Base-by-base conservation (phyloP, 2,329 filamentous ascomycete species). In the Pleomassaria siparia region DNA sequence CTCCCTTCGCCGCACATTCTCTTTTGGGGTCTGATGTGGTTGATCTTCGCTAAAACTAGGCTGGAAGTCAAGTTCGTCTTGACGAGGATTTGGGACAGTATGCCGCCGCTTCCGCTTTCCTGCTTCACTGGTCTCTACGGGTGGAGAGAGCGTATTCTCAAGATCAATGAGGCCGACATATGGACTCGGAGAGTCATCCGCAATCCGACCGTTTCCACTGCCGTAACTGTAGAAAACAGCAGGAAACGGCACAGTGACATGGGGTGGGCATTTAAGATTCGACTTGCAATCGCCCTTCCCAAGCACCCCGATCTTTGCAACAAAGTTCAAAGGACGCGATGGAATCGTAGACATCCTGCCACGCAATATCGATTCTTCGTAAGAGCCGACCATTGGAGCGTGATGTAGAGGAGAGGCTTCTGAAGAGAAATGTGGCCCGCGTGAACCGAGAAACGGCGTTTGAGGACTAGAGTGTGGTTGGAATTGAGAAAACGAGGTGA, bases 291-390 rank as follows among this genome's bases (percentile, higher is more conserved):
- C 87, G 7, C 91, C 91, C 58, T 86, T 86, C 9, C 91, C 94
- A 13, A 97, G 76, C 0, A 97, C 94, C 18, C 94, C 94, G 47
- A 99, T 96, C 66, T 97, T 91, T 22, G 94, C 94, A 5, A 95
- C 80, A 63, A 99, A 99, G 56, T 96, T 86, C 5, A 99, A 76
- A 5, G 94, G 92, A 56, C 89, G 91, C 1, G 92, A 97, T 0
- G 94, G 92, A 2, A 86, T 94, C 1, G 91, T 96, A 22, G 94
- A 97, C 94, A 99, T 99, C 53, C 94, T 84, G 30, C 94, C 94
- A 39, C 90, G 85, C 2, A 99, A 76, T 50, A 99, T 96, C 22
- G 91, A 96, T 72, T 99, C 94, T 71, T 99, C 94, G 59, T 96
- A 99, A 1, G 92, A 96, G 2, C 94, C 94, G 2, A 97, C 92